Evolutionary conservation across 495 filamentous ascomycete species (phyloP).

Genomic region (Penicillium canescens): DNA sequence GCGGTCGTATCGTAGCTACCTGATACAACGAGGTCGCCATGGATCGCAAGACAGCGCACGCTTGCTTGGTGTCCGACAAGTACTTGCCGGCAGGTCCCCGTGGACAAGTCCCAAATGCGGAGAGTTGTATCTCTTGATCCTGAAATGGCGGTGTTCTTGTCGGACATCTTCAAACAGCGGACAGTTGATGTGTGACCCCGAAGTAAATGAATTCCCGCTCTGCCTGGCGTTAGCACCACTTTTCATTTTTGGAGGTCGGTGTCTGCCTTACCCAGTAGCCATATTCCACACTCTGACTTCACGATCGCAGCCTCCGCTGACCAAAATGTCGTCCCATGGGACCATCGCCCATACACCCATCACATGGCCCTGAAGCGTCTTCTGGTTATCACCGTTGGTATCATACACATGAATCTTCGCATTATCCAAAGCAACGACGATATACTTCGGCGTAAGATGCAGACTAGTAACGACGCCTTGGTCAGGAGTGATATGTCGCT

Average conservation of each 20-base stretch:
- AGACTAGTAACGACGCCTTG: conserved; percentile 95
- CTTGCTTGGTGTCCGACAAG: conserved; percentile 95
- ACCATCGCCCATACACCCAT: conserved; percentile 99
- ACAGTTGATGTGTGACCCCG: conserved; percentile 96
- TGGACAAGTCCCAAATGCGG: conserved; percentile 89
- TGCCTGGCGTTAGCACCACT: conserved; percentile 19
- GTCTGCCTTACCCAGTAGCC: conserved; percentile 76
- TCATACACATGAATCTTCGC: conserved; percentile 98
- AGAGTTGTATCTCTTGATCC: conserved; percentile 94
- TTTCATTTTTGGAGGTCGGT: not conserved
- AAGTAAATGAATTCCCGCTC: conserved; percentile 75
- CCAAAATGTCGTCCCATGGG: conserved; percentile 92
- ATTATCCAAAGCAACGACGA: conserved; percentile 96
- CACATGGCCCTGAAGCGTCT: conserved; percentile 89
- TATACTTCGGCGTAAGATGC: conserved; percentile 92
- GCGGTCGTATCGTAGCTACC: conserved; percentile 97
- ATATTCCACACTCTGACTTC: conserved; percentile 98
- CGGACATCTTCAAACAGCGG: conserved; percentile 96
- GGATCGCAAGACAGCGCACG: conserved; percentile 92
- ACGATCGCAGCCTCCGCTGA: conserved; percentile 94
- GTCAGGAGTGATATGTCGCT: conserved; percentile 87
- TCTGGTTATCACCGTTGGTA: conserved; percentile 81
- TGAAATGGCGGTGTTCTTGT: conserved; percentile 88
- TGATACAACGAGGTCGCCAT: conserved; percentile 92
- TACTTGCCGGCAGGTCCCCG: conserved; percentile 86